Evolutionary conservation across 371 early-diverging fungal genomes (phyloP), one percentile per base, ranked within the genome.

Genomic region (Basidiobolus meristosporus): DNA sequence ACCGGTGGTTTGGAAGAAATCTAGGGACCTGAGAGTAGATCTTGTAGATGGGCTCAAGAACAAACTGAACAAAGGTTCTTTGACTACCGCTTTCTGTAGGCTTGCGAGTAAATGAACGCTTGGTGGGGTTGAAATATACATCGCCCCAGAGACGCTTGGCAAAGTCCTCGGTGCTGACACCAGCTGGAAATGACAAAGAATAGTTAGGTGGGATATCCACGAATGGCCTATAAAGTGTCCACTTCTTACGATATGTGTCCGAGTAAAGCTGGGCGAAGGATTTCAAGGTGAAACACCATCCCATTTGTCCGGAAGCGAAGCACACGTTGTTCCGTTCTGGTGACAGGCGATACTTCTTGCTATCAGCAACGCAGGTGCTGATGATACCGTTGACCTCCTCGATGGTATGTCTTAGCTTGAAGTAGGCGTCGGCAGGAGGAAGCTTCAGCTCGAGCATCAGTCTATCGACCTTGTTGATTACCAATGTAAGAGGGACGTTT

Each of bases 321-420:
- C 81, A 81, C n/a, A 97, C 98, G 51, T 95, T 97, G 37, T 92
- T 92, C 10, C 68, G 70, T 47, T 93, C 95, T 2, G 98, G 98
- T 3, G 90, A 90, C 14, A 96, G 51, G 28, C 90, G 60, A 44
- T 72, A 55, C 7, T 65, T 52, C 28, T 7, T 12, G 21, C 31
- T 36, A 33, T 30, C 31, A 26, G 22, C 40, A 3, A 32, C 17
- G 31, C 38, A 46, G 15, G 26, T 20, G 18, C 34, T 23, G 37
- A 20, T 6, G 1, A 19, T 36, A 0, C 65, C 53, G 59, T 97
- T 97, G 39, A 96, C 89, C 53, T 93, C 90, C 57, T 95, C 96
- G 39, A 96, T 82, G 0, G 85, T 84, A 56, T 90, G 85, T 45
- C 75, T 77, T 40, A 98, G 60, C 57, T 95, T 96, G 54, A 84